These are phyloP conservation scores for Pleurostoma richardsiae DNA, from an alignment of 2,329 filamentous ascomycete species.

Conservation along the genomic window DNA sequence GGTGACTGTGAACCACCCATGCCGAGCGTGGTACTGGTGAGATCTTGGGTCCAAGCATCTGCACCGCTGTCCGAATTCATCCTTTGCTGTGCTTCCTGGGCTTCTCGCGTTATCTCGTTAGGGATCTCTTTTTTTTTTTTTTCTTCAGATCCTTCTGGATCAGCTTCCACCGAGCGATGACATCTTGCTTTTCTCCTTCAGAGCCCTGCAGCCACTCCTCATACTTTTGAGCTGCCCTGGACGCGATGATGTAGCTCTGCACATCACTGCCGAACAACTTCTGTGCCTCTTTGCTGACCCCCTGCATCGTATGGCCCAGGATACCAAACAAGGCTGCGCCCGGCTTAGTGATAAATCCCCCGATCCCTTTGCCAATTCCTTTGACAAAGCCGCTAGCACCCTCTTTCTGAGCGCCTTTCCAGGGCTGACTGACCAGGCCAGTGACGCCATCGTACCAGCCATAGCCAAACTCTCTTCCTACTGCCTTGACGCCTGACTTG, in stretches of 20 bases:
- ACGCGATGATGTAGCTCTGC: conserved; percentile 9
- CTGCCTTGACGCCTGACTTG: conserved; percentile 66
- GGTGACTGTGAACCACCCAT: conserved; percentile 2
- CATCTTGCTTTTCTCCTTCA: conserved; percentile 4
- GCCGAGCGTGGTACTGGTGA: conserved; percentile 9
- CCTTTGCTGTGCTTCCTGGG: conserved; percentile 15
- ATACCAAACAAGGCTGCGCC: not conserved
- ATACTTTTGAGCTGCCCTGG: conserved; percentile 4
- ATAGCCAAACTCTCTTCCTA: conserved; percentile 67
- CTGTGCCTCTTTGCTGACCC: not conserved
- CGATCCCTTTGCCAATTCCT: conserved; percentile 75
- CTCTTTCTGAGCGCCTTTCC: conserved; percentile 46
- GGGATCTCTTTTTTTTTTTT: conserved; percentile 8
- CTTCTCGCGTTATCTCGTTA: conserved; percentile 14
- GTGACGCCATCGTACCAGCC: conserved; percentile 77
- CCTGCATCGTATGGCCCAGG: conserved; percentile 1
- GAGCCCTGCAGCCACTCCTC: conserved; percentile 6
- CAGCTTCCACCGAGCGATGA: conserved; percentile 7
- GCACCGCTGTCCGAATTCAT: conserved; percentile 10
- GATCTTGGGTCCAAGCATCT: conserved; percentile 5
- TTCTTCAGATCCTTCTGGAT: conserved; percentile 12
- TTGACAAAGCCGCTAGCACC: conserved; percentile 59
- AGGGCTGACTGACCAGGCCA: conserved; percentile 71
- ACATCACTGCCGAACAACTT: not conserved
- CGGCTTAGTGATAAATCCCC: conserved; percentile 71